These are phyloP conservation scores for Notholithocarpus densiflorus DNA, from an alignment of 306 rosid species.

Conservation along the genomic window DNA sequence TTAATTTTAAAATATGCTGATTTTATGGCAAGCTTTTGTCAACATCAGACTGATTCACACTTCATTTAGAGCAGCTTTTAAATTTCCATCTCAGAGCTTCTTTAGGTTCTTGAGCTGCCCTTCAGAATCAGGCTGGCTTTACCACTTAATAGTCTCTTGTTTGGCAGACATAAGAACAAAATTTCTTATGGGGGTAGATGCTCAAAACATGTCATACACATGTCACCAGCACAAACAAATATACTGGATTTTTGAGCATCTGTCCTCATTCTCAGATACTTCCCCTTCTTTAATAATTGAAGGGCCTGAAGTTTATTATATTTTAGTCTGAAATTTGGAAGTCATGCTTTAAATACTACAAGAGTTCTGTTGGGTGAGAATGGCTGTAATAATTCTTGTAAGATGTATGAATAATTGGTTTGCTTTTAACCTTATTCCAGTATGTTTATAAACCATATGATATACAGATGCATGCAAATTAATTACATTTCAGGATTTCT, in stretches of 20 bases:
- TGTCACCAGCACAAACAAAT: not conserved
- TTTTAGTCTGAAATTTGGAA: not conserved
- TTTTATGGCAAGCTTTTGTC: not conserved
- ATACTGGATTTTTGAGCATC: not conserved
- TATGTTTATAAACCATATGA: not conserved
- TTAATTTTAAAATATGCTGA: not conserved
- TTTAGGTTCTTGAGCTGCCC: not conserved
- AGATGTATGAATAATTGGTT: no score
- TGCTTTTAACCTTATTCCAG: no score
- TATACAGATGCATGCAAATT: not conserved
- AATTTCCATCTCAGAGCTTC: not conserved
- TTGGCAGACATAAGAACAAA: not conserved
- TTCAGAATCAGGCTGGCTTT: not conserved
- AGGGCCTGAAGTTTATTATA: not conserved
- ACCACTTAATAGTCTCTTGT: not conserved
- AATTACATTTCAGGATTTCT: not conserved
- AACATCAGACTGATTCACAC: not conserved
- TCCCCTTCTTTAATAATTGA: not conserved
- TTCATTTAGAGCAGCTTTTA: not conserved
- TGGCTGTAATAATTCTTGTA: no score
- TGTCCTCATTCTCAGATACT: not conserved
- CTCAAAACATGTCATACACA: not conserved
- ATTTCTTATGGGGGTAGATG: not conserved
- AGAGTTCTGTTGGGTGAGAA: not conserved
- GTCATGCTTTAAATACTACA: not conserved